Evolutionary conservation across 1,139 yeast genomes (phyloP).

Genomic region (Groenewaldozyma auringiensis): DNA sequence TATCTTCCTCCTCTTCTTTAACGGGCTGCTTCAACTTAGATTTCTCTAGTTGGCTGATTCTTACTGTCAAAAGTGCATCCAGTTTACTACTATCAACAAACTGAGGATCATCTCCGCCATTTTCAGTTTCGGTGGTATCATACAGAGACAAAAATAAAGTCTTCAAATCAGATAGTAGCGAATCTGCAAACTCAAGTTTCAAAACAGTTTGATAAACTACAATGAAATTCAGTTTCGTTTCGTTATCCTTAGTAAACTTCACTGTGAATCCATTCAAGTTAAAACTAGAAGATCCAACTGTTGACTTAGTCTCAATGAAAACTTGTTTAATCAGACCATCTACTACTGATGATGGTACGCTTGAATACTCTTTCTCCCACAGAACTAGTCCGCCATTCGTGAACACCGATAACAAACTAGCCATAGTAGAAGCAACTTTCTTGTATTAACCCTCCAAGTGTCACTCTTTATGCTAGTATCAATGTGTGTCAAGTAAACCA

Average conservation of each 20-base stretch:
- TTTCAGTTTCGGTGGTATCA: conserved; percentile 8
- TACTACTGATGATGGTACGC: conserved; percentile 38
- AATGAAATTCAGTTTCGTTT: conserved; percentile 30
- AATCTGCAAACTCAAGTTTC: conserved; percentile 31
- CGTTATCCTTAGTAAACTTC: conserved; percentile 30
- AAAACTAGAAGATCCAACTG: conserved; percentile 13
- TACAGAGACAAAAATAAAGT: conserved; percentile 30
- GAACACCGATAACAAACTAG: conserved; percentile 50
- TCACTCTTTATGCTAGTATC: not conserved
- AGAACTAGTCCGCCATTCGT: conserved; percentile 52
- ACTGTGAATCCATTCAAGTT: conserved; percentile 30
- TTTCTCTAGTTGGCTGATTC: conserved; percentile 5
- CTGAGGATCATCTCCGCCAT: not conserved
- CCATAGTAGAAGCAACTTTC: too few relatives aligned
- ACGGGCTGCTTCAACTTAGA: conserved; percentile 5
- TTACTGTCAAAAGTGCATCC: conserved; percentile 1
- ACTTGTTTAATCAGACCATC: conserved; percentile 46
- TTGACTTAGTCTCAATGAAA: conserved; percentile 34
- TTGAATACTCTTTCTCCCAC: conserved; percentile 42
- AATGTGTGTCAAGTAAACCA: not conserved
- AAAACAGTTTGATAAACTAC: conserved; percentile 32
- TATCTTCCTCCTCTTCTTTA: conserved; percentile 1
- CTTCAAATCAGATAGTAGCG: conserved; percentile 28
- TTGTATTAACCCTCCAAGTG: not conserved
- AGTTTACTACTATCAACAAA: not conserved